phyloP scores from a whole-genome alignment of 129 eudicot genomes.

The Flaveria bidentis region DNA sequence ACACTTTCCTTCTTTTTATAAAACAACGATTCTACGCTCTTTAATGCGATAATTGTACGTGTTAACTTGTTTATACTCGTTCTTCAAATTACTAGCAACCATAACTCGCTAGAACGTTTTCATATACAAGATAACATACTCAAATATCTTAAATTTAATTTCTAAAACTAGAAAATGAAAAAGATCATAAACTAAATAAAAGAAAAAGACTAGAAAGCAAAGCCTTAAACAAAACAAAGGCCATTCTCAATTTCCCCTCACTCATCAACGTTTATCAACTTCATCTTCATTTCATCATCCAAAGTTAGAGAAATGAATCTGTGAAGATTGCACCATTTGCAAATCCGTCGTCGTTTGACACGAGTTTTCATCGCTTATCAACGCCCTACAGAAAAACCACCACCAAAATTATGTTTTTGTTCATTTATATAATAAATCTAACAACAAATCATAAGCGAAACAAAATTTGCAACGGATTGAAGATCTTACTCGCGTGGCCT shows the following conservation, averaged over 20 bases:
- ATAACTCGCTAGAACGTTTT: neutral
- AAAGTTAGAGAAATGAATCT: conserved; percentile 66
- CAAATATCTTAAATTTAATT: conserved; percentile 19
- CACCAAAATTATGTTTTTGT: neutral
- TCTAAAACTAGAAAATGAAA: conserved; percentile 18
- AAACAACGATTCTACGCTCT: neutral
- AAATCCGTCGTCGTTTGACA: conserved; percentile 75
- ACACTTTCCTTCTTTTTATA: neutral
- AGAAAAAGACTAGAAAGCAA: conserved; percentile 18
- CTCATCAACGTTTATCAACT: neutral
- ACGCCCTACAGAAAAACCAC: conserved; percentile 43
- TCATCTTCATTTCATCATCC: conserved; percentile 39
- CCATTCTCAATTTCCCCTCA: conserved; percentile 14
- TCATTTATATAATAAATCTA: neutral
- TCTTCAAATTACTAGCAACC: neutral
- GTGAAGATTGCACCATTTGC: conserved; percentile 82
- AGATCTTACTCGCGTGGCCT: conserved; percentile 89
- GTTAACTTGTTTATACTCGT: neutral
- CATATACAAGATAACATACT: conserved; percentile 28
- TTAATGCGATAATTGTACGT: neutral
- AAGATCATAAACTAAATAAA: conserved; percentile 2
- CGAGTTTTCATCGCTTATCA: conserved; percentile 67
- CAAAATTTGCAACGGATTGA: neutral
- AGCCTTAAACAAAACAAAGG: conserved; percentile 34
- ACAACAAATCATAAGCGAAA: neutral